A percentile compares a stretch with the other conserved stretches of the same genome.
These are phyloP conservation scores for Fusarium burgessii DNA, from an alignment of 2,329 filamentous ascomycete species.

Conservation along the genomic window DNA sequence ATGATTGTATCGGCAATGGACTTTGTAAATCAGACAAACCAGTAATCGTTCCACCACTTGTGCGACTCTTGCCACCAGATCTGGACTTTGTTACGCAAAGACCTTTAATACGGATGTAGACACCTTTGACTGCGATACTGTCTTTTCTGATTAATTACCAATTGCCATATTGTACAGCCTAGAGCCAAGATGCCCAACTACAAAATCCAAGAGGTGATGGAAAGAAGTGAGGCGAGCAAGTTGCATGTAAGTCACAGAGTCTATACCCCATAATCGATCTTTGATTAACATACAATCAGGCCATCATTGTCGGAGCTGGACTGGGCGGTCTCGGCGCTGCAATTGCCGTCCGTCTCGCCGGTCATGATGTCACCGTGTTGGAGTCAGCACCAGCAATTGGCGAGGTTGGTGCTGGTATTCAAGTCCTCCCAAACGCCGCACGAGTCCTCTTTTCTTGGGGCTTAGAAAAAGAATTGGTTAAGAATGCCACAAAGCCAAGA, in stretches of 20 bases:
- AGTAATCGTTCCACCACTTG: neutral
- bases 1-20: neutral
- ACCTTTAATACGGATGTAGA: neutral
- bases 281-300: neutral
- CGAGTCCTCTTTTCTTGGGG: conserved; percentile 43
- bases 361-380: conserved; percentile 44
- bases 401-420: conserved; percentile 47
- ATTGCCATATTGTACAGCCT: neutral
- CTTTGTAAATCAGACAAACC: neutral
- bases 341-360: conserved; percentile 41
- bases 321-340: conserved; percentile 45
- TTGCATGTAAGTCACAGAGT: neutral
- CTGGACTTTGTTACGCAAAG: neutral
- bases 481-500: conserved; percentile 38
- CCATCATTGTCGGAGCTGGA: conserved; percentile 44
- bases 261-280: neutral
- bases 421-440: conserved; percentile 44
- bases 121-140: neutral
- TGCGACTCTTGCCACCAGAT: neutral
- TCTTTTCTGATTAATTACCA: neutral
- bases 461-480: conserved; percentile 30
- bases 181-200: neutral
- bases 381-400: conserved; percentile 41
- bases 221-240: neutral
- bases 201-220: neutral